Conservation (phyloP, 257 asterid species). For the Knoxia roxburghii region DNA sequence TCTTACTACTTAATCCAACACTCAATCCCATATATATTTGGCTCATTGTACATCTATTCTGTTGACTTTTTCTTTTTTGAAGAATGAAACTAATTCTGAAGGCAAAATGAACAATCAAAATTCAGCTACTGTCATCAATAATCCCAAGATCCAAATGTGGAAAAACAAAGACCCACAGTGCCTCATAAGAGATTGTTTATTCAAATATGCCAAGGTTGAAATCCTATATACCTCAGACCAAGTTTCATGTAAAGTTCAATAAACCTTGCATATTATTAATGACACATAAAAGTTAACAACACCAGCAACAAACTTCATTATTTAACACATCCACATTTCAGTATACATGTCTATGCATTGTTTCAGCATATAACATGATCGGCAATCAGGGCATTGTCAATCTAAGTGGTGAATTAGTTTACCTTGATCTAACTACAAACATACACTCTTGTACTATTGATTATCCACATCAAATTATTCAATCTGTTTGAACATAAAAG, state of each 20-base stretch:
- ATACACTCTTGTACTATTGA: not conserved
- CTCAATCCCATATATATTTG: too few relatives aligned
- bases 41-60: too few relatives aligned
- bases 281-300: too few relatives aligned
- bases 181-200: too few relatives aligned
- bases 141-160: not conserved
- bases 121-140: not conserved
- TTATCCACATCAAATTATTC: not conserved
- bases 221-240: too few relatives aligned
- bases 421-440: not conserved
- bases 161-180: too few relatives aligned
- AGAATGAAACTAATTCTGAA: not conserved
- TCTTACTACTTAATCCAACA: slow-evolving; percentile 52
- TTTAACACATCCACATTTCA: too few relatives aligned
- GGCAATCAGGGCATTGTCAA: not conserved
- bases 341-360: not conserved
- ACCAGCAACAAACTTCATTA: too few relatives aligned
- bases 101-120: not conserved
- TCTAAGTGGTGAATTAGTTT: not conserved
- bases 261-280: too few relatives aligned
- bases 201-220: too few relatives aligned
- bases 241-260: too few relatives aligned
- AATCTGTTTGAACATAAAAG: not conserved
- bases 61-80: not conserved
- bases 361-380: not conserved